These are phyloP conservation scores for Porcisia deanei DNA, from an alignment of 208 protist species.

Conservation along the genomic window DNA sequence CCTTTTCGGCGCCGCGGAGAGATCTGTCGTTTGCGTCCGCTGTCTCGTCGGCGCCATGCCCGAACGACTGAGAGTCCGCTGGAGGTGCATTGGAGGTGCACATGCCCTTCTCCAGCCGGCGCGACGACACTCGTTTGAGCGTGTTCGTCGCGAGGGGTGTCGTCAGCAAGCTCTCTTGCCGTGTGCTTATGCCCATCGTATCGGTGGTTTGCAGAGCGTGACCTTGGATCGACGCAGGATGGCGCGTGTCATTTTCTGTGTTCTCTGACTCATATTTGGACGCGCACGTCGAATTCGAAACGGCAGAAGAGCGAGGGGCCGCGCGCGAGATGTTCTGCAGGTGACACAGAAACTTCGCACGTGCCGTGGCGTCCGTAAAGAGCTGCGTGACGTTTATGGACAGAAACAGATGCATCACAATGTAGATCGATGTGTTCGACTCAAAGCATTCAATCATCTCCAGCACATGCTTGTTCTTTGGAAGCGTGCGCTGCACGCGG, in stretches of 20 bases:
- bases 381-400: slow-evolving; percentile 70
- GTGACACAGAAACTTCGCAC: slow-evolving; percentile 9
- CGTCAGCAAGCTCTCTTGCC: not conserved
- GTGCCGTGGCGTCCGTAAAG: slow-evolving; percentile 37
- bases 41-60: not conserved
- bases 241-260: not conserved
- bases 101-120: slow-evolving; percentile 1
- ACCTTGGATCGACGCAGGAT: not conserved
- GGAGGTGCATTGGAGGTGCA: not conserved
- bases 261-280: not conserved
- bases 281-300: not conserved
- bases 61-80: not conserved
- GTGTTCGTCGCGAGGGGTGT: not conserved
- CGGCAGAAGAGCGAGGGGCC: not conserved
- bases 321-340: slow-evolving; percentile 17
- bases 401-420: slow-evolving; percentile 83
- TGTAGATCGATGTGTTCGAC: slow-evolving; percentile 78
- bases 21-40: not conserved
- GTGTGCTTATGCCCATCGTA: not conserved
- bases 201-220: not conserved
- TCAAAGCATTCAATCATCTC: slow-evolving; percentile 91
- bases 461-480: slow-evolving; percentile 79
- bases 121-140: slow-evolving; percentile 1
- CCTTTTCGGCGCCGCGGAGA: not conserved
- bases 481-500: slow-evolving; percentile 79